Percentiles rank a stretch among this genome's conserved stretches.
phyloP scores from a whole-genome alignment of 768 basidiomycete genomes.

The Podaxis carcinomalis region DNA sequence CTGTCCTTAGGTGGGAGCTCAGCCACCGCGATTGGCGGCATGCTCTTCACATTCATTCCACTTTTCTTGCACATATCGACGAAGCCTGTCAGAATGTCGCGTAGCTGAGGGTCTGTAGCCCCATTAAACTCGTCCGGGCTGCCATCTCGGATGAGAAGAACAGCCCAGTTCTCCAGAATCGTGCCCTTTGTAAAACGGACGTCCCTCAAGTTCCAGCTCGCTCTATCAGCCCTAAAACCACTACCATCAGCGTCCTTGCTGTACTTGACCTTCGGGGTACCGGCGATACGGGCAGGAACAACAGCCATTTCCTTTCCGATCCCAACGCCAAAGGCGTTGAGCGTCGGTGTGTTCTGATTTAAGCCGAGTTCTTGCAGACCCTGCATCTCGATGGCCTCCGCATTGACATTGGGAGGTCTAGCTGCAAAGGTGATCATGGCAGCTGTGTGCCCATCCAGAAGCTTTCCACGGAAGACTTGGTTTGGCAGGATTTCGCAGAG shows the following conservation, averaged over 20 bases:
- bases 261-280: constrained; percentile 59
- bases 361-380: constrained; percentile 66
- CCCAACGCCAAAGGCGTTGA: constrained; percentile 57
- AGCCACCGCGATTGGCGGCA: constrained; percentile 36
- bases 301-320: constrained; percentile 62
- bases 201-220: constrained; percentile 72
- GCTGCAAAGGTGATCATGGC: constrained; percentile 72
- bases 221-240: constrained; percentile 34
- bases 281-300: constrained; percentile 66
- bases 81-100: constrained; percentile 46
- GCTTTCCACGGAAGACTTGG: constrained; percentile 66
- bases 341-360: constrained; percentile 29
- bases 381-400: constrained; percentile 48
- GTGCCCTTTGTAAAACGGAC: constrained; percentile 61
- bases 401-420: constrained; percentile 68
- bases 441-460: constrained; percentile 66
- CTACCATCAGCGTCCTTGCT: constrained; percentile 35
- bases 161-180: constrained; percentile 57
- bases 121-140: constrained; percentile 54
- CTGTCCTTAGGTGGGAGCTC: constrained; percentile 47
- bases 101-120: constrained; percentile 50
- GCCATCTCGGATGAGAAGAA: constrained; percentile 63
- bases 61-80: constrained; percentile 54
- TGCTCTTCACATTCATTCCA: constrained; percentile 50
- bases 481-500: constrained; percentile 67